A percentile compares a stretch with the other conserved stretches of the same genome.
phyloP scores from a whole-genome alignment of 2,329 filamentous ascomycete species.

The Neofusicoccum parvum region DNA sequence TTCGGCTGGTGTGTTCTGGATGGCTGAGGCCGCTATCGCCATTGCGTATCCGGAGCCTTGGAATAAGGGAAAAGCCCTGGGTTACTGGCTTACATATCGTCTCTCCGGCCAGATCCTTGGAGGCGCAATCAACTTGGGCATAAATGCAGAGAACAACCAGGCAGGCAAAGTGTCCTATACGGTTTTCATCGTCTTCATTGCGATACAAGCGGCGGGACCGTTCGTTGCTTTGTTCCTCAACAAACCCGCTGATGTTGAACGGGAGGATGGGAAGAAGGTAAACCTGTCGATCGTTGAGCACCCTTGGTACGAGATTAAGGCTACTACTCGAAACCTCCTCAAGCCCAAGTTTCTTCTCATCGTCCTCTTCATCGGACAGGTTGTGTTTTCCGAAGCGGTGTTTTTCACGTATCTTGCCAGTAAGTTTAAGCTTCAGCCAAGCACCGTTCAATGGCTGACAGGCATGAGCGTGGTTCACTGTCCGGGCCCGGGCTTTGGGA shows the following conservation, averaged over 20 bases:
- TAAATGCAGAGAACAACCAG: no score
- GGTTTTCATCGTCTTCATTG: no score
- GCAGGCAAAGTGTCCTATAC: no score
- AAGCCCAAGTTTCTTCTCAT: slow-evolving; percentile 65
- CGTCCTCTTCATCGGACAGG: slow-evolving; percentile 69
- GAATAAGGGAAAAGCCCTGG: slow-evolving; percentile 51
- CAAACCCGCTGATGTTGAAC: no score
- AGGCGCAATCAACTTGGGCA: no score
- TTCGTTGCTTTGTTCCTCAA: no score
- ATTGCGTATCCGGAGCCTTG: slow-evolving; percentile 49
- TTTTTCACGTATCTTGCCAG: slow-evolving; percentile 68
- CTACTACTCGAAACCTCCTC: slow-evolving; percentile 61
- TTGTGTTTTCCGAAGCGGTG: slow-evolving; percentile 70
- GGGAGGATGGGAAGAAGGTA: no score
- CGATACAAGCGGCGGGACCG: no score
- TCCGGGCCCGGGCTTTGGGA: no score
- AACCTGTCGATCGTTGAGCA: slow-evolving; percentile 43
- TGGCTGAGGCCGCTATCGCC: slow-evolving; percentile 44
- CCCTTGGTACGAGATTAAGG: slow-evolving; percentile 62
- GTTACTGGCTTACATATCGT: slow-evolving; percentile 28
- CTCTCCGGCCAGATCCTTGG: no score
- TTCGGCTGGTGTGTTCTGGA: slow-evolving; percentile 43
- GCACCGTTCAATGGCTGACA: no score
- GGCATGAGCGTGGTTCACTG: no score
- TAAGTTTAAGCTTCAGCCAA: slow-evolving; percentile 24